These are phyloP conservation scores for Thelephora terrestris DNA, from an alignment of 1,284 basidiomycete species.

Conservation along the genomic window DNA sequence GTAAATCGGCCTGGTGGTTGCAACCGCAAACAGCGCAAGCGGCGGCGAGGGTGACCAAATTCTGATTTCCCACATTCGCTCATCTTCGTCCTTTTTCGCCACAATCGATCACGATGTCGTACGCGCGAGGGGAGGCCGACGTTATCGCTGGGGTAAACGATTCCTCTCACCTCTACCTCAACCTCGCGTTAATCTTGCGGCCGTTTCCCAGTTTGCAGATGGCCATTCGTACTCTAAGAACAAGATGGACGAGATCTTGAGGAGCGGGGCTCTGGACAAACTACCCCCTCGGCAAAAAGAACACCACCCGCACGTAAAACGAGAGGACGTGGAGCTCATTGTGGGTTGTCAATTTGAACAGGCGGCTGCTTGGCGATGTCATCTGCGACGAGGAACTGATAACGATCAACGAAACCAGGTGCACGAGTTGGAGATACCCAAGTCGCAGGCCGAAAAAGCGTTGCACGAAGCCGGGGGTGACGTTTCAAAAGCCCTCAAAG, in stretches of 20 bases:
- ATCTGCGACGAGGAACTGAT: neutral
- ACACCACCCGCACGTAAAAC: conserved; percentile 29
- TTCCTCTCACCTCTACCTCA: conserved; percentile 16
- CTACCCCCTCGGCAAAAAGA: conserved; percentile 33
- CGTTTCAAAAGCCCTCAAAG: conserved; percentile 21
- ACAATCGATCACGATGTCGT: conserved; percentile 23
- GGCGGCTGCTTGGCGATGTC: neutral
- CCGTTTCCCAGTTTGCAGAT: conserved; percentile 40
- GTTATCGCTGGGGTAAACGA: conserved; percentile 49
- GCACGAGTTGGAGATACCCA: conserved; percentile 52
- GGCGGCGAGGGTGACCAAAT: too few relatives aligned
- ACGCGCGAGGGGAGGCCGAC: conserved; percentile 55
- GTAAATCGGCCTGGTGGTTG: too few relatives aligned
- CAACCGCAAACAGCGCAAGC: too few relatives aligned
- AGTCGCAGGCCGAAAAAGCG: conserved; percentile 45
- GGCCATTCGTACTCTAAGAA: conserved; percentile 57
- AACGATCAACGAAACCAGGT: conserved; percentile 28
- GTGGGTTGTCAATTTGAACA: conserved; percentile 27
- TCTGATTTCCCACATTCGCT: conserved; percentile 1
- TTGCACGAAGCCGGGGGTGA: conserved; percentile 33
- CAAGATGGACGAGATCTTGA: conserved; percentile 54
- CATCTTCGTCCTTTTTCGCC: conserved; percentile 15
- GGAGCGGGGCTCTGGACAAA: conserved; percentile 47
- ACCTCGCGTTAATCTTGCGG: conserved; percentile 2
- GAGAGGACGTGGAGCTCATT: conserved; percentile 55